Evolutionary conservation across 306 rosid species (phyloP), one percentile per base, ranked within the genome.

Genomic region (Fragaria iinumae): DNA sequence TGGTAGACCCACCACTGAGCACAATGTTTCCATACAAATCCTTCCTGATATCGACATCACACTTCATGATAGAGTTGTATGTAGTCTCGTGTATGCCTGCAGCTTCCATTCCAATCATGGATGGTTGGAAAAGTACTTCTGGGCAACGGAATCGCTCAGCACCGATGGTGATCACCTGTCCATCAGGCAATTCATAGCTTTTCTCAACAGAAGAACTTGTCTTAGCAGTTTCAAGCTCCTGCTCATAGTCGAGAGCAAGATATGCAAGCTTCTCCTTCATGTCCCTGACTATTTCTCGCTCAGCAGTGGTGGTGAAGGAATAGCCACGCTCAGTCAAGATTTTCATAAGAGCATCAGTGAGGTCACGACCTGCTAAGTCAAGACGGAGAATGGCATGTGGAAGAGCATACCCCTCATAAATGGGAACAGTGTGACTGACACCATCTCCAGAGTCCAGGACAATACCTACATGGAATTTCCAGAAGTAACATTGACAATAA

Each of bases 101-200:
- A 84, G 95, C 89, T 85, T 91, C 97, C 97, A 91, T 91, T 68
- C 95, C 97, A 17, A 91, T 91, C 95, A 91, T 90, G 79, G 96
- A 90, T 68, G 97, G 97, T 82, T 92, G 96, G 92, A 92, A 92
- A 73, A 92, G 96, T 69, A 92, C 96, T 79, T 92, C 96, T 5
- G 96, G 97, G 69, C 97, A 92, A 7, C 96, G 85, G 85, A 92
- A 92, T 20, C 96, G 88, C 84, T 92, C 97, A 39, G 92, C 92
- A 8, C 97, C 96, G 20, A 92, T 90, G 79, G 97, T 91, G 82
- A 91, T 91, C 44, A 91, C 87, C 84, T 91, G 97, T 59, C 97
- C 97, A 80, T 91, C 97, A 1, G 97, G 97, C 67, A 91, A 76
- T 80, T 91, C 97, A 29, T 89, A 91, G 83, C 89, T 90, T 86